Percentiles rank a stretch among this genome's conserved stretches.
Evolutionary conservation across 192 early-diverging fungal species (phyloP).

Genomic region (Backusella mclennaniae): DNA sequence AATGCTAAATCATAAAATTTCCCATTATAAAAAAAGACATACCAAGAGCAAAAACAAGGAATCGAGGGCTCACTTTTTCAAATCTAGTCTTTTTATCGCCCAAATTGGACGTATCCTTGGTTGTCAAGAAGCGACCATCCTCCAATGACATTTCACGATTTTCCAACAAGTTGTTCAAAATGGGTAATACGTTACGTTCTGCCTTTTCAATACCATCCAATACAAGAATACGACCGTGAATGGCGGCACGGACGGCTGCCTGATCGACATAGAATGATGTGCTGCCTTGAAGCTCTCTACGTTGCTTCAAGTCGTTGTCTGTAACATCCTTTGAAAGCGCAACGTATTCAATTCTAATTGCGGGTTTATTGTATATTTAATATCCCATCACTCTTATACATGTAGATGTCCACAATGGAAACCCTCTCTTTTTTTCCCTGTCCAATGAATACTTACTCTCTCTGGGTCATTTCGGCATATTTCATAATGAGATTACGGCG

Average conservation of each 20-base stretch:
- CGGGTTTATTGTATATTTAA: background rate
- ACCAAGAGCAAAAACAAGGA: slow-evolving; percentile 70
- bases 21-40: slow-evolving; percentile 8
- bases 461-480: slow-evolving; percentile 66
- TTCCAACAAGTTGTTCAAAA: slow-evolving; percentile 83
- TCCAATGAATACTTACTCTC: slow-evolving; percentile 31
- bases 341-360: slow-evolving; percentile 65
- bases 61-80: slow-evolving; percentile 63
- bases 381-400: too few species aligned
- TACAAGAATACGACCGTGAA: slow-evolving; percentile 57
- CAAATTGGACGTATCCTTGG: slow-evolving; percentile 42
- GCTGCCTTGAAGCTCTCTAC: slow-evolving; percentile 66
- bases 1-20: background rate
- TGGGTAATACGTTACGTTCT: slow-evolving; percentile 81
- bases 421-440: too few species aligned
- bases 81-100: slow-evolving; percentile 53
- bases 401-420: too few species aligned
- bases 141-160: slow-evolving; percentile 85
- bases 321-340: slow-evolving; percentile 72
- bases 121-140: slow-evolving; percentile 73
- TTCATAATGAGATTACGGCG: slow-evolving; percentile 65
- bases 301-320: slow-evolving; percentile 79
- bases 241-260: slow-evolving; percentile 60
- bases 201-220: slow-evolving; percentile 77
- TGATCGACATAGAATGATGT: slow-evolving; percentile 63